Conservation (phyloP, 768 basidiomycete species). For the Lactarius sp. region DNA sequence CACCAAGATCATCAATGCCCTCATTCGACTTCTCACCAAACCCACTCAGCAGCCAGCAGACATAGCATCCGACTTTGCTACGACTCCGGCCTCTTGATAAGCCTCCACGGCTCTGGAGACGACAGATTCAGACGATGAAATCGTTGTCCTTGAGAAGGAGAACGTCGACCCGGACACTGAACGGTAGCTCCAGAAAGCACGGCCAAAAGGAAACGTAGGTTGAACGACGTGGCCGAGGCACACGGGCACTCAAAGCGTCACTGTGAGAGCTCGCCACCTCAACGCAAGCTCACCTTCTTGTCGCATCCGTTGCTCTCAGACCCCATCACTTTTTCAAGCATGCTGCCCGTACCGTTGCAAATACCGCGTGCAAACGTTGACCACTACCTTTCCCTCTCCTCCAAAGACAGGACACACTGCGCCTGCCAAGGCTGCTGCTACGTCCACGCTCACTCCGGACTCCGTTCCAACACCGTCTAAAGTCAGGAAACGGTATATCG, state of each 20-base stretch:
- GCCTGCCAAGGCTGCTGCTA: background rate
- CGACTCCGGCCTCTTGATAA: too few species aligned
- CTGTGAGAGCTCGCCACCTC: slow-evolving; percentile 31
- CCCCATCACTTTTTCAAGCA: background rate
- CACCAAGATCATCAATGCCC: too few species aligned
- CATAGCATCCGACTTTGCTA: too few species aligned
- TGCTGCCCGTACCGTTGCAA: background rate
- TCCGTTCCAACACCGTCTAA: slow-evolving; percentile 24
- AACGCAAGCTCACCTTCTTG: slow-evolving; percentile 21
- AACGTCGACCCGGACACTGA: slow-evolving; percentile 52
- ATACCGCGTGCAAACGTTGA: slow-evolving; percentile 17
- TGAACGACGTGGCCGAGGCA: slow-evolving; percentile 64
- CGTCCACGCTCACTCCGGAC: background rate
- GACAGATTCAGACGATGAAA: too few species aligned
- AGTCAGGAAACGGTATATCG: slow-evolving; percentile 42
- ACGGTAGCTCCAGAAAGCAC: background rate
- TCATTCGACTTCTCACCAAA: too few species aligned
- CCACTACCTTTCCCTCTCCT: slow-evolving; percentile 13
- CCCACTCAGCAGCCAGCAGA: too few species aligned
- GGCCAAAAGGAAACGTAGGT: background rate
- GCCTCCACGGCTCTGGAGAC: too few species aligned
- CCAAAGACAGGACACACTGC: background rate
- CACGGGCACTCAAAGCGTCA: slow-evolving; percentile 33
- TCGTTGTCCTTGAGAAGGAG: slow-evolving; percentile 75
- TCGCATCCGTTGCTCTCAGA: slow-evolving; percentile 25